A percentile compares a stretch with the other conserved stretches of the same genome.
Conservation (phyloP, 495 filamentous ascomycete genomes). For the Oidiodendron maius region DNA sequence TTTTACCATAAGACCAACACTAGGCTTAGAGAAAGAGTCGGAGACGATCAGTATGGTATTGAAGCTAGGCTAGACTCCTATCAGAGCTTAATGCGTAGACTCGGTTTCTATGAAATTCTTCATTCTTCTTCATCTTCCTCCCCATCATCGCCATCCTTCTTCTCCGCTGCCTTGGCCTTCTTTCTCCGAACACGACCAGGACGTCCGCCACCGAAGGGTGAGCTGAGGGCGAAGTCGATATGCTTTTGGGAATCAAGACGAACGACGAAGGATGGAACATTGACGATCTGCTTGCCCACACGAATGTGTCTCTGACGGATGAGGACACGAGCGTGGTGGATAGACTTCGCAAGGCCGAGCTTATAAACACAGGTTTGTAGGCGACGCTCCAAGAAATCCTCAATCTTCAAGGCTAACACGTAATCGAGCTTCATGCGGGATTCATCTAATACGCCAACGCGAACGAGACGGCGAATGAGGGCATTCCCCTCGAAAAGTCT, state of each 20-base stretch:
- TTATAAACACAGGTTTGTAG: conserved; percentile 99
- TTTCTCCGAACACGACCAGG: conserved; percentile 95
- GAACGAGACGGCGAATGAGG: conserved; percentile 98
- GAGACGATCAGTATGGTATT: no score
- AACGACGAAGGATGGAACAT: conserved; percentile 97
- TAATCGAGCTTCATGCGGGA: conserved; percentile 99
- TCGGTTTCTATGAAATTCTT: not conserved
- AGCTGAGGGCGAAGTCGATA: conserved; percentile 97
- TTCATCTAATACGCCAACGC: conserved; percentile 99
- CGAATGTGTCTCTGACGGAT: conserved; percentile 99
- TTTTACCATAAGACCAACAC: no score
- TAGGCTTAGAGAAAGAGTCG: no score
- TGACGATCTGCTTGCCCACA: conserved; percentile 99
- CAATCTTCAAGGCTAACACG: conserved; percentile 94
- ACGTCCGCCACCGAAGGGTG: conserved; percentile 95
- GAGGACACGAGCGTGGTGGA: conserved; percentile 98
- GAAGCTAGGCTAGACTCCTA: no score
- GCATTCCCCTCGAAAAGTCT: conserved; percentile 99
- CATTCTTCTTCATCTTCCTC: conserved; percentile 67
- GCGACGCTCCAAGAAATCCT: conserved; percentile 99
- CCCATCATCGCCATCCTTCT: conserved; percentile 76
- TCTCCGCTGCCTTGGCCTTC: conserved; percentile 95
- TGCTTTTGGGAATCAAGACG: conserved; percentile 99
- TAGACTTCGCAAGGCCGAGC: conserved; percentile 98
- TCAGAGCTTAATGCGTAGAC: not conserved